Evolutionary conservation across 2,329 filamentous ascomycete species (phyloP), one percentile per base, ranked within the genome.

Genomic region (Alternaria rosae): DNA sequence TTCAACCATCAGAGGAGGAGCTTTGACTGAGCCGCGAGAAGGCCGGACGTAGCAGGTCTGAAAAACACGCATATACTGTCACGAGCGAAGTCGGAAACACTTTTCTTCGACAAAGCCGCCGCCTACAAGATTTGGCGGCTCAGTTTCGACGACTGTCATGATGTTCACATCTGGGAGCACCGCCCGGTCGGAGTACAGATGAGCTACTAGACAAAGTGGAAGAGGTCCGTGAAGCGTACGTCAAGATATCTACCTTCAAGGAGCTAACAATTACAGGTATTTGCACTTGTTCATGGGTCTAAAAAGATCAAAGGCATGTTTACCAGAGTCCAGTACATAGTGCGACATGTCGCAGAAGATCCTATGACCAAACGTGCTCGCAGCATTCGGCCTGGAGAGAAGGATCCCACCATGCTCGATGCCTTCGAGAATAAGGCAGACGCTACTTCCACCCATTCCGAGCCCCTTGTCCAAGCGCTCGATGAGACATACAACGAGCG

Each of bases 81-180:
- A 47, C 77, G 20, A 72, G 68, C 25, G 66, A 76, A 55, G 72
- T 82, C 32, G 78, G 77, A 1, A 70, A 76, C 1, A 61, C 71
- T n/a, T 6, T 81, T 82, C 58, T 82, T 81, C 48, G 79, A 81
- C 32, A 68, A 76, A n/a, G 78, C 82, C 72, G 79, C 81, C 20
- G 68, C 66, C 13, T 57, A 65, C 9, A 68, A 79, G 25, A 68
- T 77, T 20, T 82, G 78, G 76, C 74, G 74, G 32, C 78, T 82
- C 55, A 73, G 76, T 4, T 83, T 83, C 62, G 75, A 79, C 11
- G 79, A 83, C 42, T 81, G 81, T 57, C 82, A 80, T 51, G 80
- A 82, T 68, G 70, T 83, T 21, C 80, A 80, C 48, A 69, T 83
- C 9, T 82, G 80, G 81, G 80, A 81, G 59, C 75, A 2, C 66